Evolutionary conservation across 345 rosid genomes (phyloP).

Genomic region (Corchorus capsularis): DNA sequence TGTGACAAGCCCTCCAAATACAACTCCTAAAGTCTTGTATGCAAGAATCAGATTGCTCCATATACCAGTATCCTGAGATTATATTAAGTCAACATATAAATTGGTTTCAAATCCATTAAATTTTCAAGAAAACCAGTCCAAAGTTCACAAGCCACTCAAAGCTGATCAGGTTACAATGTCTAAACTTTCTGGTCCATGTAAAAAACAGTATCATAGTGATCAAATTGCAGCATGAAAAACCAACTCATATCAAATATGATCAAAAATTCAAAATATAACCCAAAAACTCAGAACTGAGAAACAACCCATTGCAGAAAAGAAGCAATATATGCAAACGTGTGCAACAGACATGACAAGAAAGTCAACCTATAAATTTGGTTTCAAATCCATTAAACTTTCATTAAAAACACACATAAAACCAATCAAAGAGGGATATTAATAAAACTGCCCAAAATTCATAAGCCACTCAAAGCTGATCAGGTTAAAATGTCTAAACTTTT

Average conservation of each 20-base stretch:
- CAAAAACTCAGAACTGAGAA: background rate
- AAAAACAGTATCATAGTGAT: background rate
- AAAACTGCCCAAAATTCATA: background rate
- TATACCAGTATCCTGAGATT: constrained; percentile 33
- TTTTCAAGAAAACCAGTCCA: background rate
- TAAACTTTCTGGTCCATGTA: background rate
- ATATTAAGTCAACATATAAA: background rate
- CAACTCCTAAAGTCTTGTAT: constrained; percentile 67
- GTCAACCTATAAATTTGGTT: background rate
- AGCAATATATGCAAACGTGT: background rate
- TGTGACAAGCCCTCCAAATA: constrained; percentile 76
- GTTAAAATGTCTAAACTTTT: background rate
- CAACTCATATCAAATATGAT: background rate
- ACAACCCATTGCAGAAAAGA: background rate
- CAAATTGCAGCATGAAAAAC: background rate
- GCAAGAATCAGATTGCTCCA: constrained; percentile 44
- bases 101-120: background rate
- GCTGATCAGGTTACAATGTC: background rate
- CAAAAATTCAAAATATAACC: background rate
- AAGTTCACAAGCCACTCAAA: background rate
- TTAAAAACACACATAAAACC: background rate
- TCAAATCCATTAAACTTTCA: background rate
- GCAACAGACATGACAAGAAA: background rate
- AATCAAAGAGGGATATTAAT: too few relatives aligned
- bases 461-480: background rate